Base-by-base conservation (phyloP, 106 monocot species). In the Allium cepa region DNA sequence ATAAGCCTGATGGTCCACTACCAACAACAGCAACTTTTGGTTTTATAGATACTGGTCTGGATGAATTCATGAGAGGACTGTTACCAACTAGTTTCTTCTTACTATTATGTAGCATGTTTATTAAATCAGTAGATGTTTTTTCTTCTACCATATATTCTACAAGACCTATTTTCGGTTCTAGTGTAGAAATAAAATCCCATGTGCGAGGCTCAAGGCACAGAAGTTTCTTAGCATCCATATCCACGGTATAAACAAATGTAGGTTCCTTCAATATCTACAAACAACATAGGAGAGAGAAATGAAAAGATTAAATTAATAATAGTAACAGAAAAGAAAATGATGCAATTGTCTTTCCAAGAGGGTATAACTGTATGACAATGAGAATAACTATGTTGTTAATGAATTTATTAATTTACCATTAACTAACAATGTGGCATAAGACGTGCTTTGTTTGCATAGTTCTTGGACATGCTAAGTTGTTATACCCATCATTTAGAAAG, bases 1-100 rank as follows among this genome's bases (percentile, higher is more conserved):
- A 93, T 67, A 99, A 85, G 51, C 99, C 99, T 64, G 99, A 74
- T 59, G 99, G 99, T 46, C 99, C 99, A 66, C 93, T 93, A 28
- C 99, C 99, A 12, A 99, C 76, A 75, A 99, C 76, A 63, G 83
- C 90, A 79, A 99, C 77, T 75, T 83, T 99, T 53, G 85, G 90
- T 56, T 66, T 90, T 56, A 73, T 78, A 16, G 77, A 46, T 13
- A 45, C 36, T 50, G 10, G 47, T 14, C 45, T 47, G 62, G 61
- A 8, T 14, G 56, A 71, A 63, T 60, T 61, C 7, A 63, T 81
- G 9, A 16, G 67, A 49, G 36, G 57, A 16, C 46, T 78, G 13
- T 62, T 57, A 76, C 64, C 49, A 50, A 8, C 64, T 13, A 46
- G 10, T 26, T 14, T 64, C 62, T 69, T 27, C 65, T 68, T 79